phyloP scores from a whole-genome alignment of 495 filamentous ascomycete species.

The Neurospora hispaniola region DNA sequence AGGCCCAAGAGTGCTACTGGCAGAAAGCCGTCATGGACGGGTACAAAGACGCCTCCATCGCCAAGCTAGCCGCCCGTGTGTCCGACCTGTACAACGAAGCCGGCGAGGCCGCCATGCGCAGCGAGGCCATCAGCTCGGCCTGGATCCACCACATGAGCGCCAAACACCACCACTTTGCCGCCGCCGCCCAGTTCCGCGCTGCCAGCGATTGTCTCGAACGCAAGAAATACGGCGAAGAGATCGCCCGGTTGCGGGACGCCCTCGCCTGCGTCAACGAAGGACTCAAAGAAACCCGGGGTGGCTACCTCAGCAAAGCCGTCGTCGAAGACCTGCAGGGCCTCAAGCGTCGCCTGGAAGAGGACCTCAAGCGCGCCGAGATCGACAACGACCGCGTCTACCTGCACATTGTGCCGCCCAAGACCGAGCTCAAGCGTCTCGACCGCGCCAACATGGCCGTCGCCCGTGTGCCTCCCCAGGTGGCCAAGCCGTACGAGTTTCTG shows the following conservation, averaged over 20 bases:
- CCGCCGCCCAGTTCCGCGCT: conserved; percentile 89
- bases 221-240: conserved; percentile 90
- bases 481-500: conserved; percentile 66
- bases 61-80: conserved; percentile 82
- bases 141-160: conserved; percentile 99
- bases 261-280: conserved; percentile 77
- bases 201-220: conserved; percentile 89
- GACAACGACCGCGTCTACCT: conserved; percentile 96
- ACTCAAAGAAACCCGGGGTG: conserved; percentile 61
- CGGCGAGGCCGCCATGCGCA: conserved; percentile 76
- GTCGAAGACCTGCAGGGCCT: conserved; percentile 73
- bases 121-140: conserved; percentile 77
- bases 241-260: conserved; percentile 74
- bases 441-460: conserved; percentile 80
- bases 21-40: conserved; percentile 92
- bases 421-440: conserved; percentile 75
- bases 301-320: conserved; percentile 76
- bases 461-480: conserved; percentile 72
- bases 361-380: conserved; percentile 85
- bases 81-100: conserved; percentile 84
- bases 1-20: conserved; percentile 97
- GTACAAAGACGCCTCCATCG: conserved; percentile 82
- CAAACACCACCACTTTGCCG: conserved; percentile 96
- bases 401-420: conserved; percentile 73
- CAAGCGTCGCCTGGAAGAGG: conserved; percentile 72